These are phyloP conservation scores for Trichoderma reesei DNA, from an alignment of 495 filamentous ascomycete species.

Conservation along the genomic window DNA sequence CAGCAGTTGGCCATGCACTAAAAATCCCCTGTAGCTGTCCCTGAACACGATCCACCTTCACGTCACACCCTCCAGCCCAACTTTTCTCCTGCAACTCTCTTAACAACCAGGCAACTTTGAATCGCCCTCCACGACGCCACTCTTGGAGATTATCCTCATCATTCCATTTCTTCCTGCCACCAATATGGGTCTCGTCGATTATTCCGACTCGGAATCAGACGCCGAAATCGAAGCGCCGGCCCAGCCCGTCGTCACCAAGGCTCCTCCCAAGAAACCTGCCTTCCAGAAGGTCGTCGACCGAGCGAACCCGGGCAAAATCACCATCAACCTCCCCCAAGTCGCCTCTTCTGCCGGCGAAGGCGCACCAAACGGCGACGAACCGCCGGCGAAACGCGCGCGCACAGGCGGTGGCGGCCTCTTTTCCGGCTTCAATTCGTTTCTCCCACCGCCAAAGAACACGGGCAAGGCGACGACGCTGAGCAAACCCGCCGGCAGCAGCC, in stretches of 20 bases:
- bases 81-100: neutral
- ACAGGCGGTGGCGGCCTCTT: conserved; percentile 48
- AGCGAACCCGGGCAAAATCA: conserved; percentile 72
- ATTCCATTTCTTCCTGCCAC: neutral
- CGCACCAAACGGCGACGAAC: conserved; percentile 36
- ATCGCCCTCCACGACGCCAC: neutral
- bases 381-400: conserved; percentile 61
- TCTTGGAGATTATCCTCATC: neutral
- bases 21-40: no score
- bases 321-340: conserved; percentile 55
- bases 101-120: neutral
- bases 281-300: conserved; percentile 72
- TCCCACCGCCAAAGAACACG: conserved; percentile 73
- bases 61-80: neutral
- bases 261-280: conserved; percentile 36
- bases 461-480: conserved; percentile 21
- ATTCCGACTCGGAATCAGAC: conserved; percentile 73
- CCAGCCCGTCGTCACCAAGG: conserved; percentile 21
- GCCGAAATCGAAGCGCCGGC: conserved; percentile 53
- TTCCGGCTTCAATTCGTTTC: conserved; percentile 70
- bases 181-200: conserved; percentile 65
- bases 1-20: no score
- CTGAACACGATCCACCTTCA: neutral
- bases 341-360: conserved; percentile 26
- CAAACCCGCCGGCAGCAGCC: conserved; percentile 28